Evolutionary conservation across 2,329 filamentous ascomycete species (phyloP).

Genomic region (Tolypocladium nubicola): DNA sequence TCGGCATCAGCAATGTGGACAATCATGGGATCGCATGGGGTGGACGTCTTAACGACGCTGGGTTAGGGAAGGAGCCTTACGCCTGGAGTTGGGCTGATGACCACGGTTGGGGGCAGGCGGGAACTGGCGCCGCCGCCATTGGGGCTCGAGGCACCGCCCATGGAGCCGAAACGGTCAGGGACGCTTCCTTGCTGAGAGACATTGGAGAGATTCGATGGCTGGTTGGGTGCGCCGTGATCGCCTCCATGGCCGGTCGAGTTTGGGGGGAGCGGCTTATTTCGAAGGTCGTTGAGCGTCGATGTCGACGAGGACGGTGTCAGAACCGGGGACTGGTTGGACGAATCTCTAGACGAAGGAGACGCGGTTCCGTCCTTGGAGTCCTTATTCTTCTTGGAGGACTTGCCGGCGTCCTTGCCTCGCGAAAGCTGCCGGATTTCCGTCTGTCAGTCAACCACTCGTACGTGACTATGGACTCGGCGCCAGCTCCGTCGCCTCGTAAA

Average conservation of each 20-base stretch:
- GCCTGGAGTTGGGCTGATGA: constrained; percentile 90
- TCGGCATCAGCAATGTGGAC: not conserved
- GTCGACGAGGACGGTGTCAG: constrained; percentile 82
- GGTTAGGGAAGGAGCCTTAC: constrained; percentile 38
- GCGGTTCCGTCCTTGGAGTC: constrained; percentile 66
- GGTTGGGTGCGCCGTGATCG: constrained; percentile 29
- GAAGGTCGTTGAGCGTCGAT: constrained; percentile 73
- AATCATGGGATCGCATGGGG: not conserved
- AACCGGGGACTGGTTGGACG: constrained; percentile 47
- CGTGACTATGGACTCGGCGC: not conserved
- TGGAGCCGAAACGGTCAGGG: constrained; percentile 31
- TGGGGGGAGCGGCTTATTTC: constrained; percentile 67
- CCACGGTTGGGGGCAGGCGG: constrained; percentile 68
- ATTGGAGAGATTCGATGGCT: constrained; percentile 27
- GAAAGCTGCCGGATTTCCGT: constrained; percentile 56
- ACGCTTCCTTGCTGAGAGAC: constrained; percentile 23
- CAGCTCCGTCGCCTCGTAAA: constrained; percentile 14
- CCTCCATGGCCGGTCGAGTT: constrained; percentile 35
- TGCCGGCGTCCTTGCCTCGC: constrained; percentile 76
- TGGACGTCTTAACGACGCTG: not conserved
- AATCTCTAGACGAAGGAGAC: constrained; percentile 57
- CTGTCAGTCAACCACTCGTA: constrained; percentile 1
- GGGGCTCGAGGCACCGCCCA: constrained; percentile 22
- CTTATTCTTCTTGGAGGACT: constrained; percentile 70
- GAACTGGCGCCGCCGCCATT: constrained; percentile 22